Evolutionary conservation across 371 early-diverging fungal genomes (phyloP).

Genomic region (Chytridium lagenaria): DNA sequence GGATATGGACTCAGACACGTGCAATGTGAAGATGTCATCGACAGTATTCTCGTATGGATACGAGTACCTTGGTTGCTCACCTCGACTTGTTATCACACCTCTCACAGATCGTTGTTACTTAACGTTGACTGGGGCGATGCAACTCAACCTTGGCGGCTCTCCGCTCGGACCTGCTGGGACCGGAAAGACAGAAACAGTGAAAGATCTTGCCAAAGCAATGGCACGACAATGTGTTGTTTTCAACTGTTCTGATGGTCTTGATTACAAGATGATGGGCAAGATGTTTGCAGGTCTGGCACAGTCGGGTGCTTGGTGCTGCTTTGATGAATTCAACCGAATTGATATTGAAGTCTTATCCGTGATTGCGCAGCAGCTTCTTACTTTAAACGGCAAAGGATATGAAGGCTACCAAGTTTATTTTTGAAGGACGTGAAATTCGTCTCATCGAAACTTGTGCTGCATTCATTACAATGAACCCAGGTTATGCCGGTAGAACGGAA

Average conservation of each 20-base stretch:
- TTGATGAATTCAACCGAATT: slow-evolving; percentile 67
- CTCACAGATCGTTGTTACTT: slow-evolving; percentile 56
- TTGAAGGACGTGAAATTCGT: slow-evolving; percentile 59
- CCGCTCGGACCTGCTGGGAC: slow-evolving; percentile 63
- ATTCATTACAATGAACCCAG: slow-evolving; percentile 66
- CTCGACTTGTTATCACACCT: slow-evolving; percentile 55
- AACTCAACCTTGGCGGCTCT: slow-evolving; percentile 54
- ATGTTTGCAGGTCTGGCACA: slow-evolving; percentile 62
- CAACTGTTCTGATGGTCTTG: slow-evolving; percentile 61
- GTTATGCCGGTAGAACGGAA: slow-evolving; percentile 62
- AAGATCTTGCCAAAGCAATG: slow-evolving; percentile 57
- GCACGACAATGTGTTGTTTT: slow-evolving; percentile 62
- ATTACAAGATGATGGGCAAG: slow-evolving; percentile 62
- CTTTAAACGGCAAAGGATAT: slow-evolving; percentile 57
- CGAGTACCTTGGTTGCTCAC: slow-evolving; percentile 56
- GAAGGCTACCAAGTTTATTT: slow-evolving; percentile 49
- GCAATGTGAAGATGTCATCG: slow-evolving; percentile 52
- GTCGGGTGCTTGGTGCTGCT: slow-evolving; percentile 61
- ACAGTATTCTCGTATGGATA: slow-evolving; percentile 55
- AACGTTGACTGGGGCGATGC: slow-evolving; percentile 55
- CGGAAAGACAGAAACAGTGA: slow-evolving; percentile 64
- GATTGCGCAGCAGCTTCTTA: slow-evolving; percentile 60
- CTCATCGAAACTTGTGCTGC: slow-evolving; percentile 57
- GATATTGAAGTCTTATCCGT: slow-evolving; percentile 59
- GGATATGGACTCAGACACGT: slow-evolving; percentile 53